Evolutionary conservation across 169 alveolate genomes (phyloP), one percentile per base, ranked within the genome.

Genomic region (Plasmodium inui): DNA sequence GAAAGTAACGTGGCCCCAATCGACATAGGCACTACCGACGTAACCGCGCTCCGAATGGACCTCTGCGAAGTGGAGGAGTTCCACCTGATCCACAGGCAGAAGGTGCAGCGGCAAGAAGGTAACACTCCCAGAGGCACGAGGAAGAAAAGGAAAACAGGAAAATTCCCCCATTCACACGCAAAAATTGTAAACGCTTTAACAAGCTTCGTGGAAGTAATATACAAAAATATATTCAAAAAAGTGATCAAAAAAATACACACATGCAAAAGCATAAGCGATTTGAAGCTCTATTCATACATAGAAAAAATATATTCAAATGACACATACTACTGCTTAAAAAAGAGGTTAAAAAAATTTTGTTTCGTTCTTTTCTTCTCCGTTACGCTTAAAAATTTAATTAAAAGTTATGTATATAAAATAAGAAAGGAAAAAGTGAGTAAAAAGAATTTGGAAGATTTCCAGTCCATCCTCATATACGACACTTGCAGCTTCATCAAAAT

Each of bases 401-500:
- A 89, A 89, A 57, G 73, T 46, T 89, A 89, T 89, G 14, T 89
- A 79, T 78, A 39, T 79, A 89, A 89, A 89, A 89, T 89, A 78
- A 89, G 79, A 61, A 89, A 70, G 37, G 94, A 79, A 89, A 80
- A 73, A 57, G 39, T 89, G 57, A 55, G 46, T 71, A 79, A 79
- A 86, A 86, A 37, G 10, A 79, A 78, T 26, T 89, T 89, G 26
- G 94, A 89, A 70, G 70, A 9, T 28, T 89, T 89, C 72, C 94
- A 89, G 46, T 89, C 94, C 7, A 67, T 72, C n/a, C 19, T 89
- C 44, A 89, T 89, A 79, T 89, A 78, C 76, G 94, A 89, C 82
- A 89, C 94, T 12, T 89, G 94, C 53, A 79, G 94, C 46, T 89
- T 89, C 28, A 89, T 89, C 53, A 79, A 89, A 79, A 79, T 89